These are phyloP conservation scores for Psilocybe cyanescens DNA, from an alignment of 768 basidiomycete genomes.

Conservation along the genomic window DNA sequence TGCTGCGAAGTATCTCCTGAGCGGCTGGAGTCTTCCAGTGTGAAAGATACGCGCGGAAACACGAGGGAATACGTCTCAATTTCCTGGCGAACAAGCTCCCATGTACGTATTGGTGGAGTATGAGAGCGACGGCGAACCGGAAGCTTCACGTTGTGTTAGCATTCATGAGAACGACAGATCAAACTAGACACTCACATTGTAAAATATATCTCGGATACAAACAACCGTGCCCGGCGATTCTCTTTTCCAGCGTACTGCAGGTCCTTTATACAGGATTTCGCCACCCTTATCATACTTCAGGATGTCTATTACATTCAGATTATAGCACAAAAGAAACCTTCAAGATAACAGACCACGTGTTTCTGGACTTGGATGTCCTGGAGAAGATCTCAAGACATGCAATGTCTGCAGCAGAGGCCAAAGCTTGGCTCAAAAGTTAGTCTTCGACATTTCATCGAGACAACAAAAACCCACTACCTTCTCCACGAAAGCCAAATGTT, in stretches of 20 bases:
- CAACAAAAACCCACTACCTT: slow-evolving; percentile 56
- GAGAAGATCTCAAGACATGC: slow-evolving; percentile 84
- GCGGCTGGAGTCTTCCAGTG: slow-evolving; percentile 58
- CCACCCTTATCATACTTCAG: slow-evolving; percentile 53
- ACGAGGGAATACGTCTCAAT: slow-evolving; percentile 76
- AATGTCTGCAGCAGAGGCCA: slow-evolving; percentile 83
- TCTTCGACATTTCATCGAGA: not conserved
- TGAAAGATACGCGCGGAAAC: slow-evolving; percentile 72
- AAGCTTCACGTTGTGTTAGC: slow-evolving; percentile 47
- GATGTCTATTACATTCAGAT: not conserved
- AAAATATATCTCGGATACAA: slow-evolving; percentile 87
- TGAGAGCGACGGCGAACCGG: slow-evolving; percentile 82
- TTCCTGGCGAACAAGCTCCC: slow-evolving; percentile 72
- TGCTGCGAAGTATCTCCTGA: slow-evolving; percentile 35
- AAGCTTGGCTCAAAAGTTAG: slow-evolving; percentile 48
- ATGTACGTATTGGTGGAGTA: slow-evolving; percentile 55
- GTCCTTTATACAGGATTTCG: slow-evolving; percentile 68
- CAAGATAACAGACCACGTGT: slow-evolving; percentile 77
- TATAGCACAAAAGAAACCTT: slow-evolving; percentile 52
- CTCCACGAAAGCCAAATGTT: slow-evolving; percentile 92
- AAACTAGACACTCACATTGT: slow-evolving; percentile 55
- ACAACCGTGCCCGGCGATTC: slow-evolving; percentile 81
- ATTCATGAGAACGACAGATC: not conserved
- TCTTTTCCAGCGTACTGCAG: slow-evolving; percentile 75
- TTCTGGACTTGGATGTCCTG: slow-evolving; percentile 60